Evolutionary conservation across 2,329 filamentous ascomycete genomes (phyloP).

Genomic region (Pleomassaria siparia): DNA sequence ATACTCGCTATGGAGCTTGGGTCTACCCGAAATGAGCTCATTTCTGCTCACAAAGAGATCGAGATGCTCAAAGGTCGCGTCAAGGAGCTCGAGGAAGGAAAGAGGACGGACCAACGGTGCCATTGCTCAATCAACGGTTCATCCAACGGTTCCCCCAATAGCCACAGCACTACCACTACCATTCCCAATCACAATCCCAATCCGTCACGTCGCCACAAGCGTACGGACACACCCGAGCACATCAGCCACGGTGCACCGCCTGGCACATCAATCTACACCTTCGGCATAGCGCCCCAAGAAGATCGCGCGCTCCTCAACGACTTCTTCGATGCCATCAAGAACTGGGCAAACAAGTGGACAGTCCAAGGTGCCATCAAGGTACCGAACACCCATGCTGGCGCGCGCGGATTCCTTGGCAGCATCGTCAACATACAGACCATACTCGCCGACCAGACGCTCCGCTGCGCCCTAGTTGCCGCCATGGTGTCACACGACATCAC

Average conservation of each 20-base stretch:
- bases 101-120: neutral
- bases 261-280: slow-evolving; percentile 13
- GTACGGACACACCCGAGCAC: slow-evolving; percentile 22
- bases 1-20: neutral
- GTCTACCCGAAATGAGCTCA: neutral
- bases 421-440: slow-evolving; percentile 10
- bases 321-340: slow-evolving; percentile 23
- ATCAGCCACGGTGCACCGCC: slow-evolving; percentile 4
- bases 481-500: slow-evolving; percentile 16
- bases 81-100: neutral
- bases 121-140: neutral
- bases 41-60: neutral
- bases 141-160: no score
- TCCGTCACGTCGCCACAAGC: slow-evolving; percentile 10
- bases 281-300: slow-evolving; percentile 21
- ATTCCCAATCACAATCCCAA: no score
- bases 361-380: slow-evolving; percentile 5
- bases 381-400: neutral
- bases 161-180: neutral
- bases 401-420: slow-evolving; percentile 4
- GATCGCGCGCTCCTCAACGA: slow-evolving; percentile 22
- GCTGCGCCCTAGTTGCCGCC: slow-evolving; percentile 14
- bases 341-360: slow-evolving; percentile 15
- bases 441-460: slow-evolving; percentile 13
- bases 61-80: neutral